phyloP scores from a whole-genome alignment of 371 early-diverging fungal genomes.

The Basidiobolus meristosporus region DNA sequence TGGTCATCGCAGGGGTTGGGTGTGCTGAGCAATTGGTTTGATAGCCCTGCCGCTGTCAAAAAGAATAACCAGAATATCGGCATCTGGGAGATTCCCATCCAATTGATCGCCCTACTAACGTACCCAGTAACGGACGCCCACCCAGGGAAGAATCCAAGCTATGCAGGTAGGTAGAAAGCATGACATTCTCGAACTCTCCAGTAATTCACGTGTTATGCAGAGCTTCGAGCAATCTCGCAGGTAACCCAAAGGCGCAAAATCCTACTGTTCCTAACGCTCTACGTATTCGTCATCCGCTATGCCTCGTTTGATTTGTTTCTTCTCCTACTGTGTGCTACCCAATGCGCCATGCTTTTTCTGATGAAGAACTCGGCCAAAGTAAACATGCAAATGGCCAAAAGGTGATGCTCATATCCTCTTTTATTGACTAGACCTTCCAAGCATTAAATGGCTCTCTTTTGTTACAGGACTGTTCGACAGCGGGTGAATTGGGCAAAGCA shows the following conservation, averaged over 20 bases:
- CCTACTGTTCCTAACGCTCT: constrained; percentile 12
- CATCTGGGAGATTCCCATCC: constrained; percentile 15
- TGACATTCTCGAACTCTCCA: not conserved
- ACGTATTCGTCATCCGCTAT: constrained; percentile 14
- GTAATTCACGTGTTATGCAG: not conserved
- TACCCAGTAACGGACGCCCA: constrained; percentile 17
- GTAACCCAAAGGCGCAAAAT: constrained; percentile 17
- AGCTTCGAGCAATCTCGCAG: constrained; percentile 15
- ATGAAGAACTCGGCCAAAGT: constrained; percentile 24
- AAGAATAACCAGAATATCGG: no score
- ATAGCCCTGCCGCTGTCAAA: no score
- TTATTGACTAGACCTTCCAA: no score
- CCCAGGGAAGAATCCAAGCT: not conserved
- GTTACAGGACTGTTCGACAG: constrained; percentile 20
- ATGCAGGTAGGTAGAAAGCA: not conserved
- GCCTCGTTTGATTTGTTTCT: constrained; percentile 20
- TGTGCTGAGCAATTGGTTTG: no score
- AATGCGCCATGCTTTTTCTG: constrained; percentile 18
- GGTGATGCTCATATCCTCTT: no score
- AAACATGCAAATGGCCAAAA: constrained; percentile 24
- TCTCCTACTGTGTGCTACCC: constrained; percentile 15
- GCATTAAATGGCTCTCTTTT: no score
- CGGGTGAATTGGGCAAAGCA: constrained; percentile 25
- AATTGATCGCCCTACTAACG: constrained; percentile 17
- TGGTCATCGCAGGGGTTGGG: no score